A percentile compares a stretch with the other conserved stretches of the same genome.
phyloP scores from a whole-genome alignment of 805 yeast genomes.

The Barnettozyma wickerhamii region DNA sequence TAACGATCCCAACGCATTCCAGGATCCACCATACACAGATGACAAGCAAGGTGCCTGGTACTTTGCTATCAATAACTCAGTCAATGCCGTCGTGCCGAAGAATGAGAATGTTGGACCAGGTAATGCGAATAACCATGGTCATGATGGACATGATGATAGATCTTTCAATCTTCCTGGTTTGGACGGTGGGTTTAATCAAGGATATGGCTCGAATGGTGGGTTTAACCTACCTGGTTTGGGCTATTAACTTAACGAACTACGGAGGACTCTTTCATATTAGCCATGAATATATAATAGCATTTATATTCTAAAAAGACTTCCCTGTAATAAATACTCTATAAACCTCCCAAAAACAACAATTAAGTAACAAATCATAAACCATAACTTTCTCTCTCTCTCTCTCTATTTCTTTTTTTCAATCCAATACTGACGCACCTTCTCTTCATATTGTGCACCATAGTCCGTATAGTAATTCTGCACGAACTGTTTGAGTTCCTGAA shows the following conservation, averaged over 20 bases:
- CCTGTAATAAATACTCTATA: no score
- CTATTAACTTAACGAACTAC: no score
- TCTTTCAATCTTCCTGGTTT: constrained; percentile 17
- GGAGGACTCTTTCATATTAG: no score
- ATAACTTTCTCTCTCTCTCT: not conserved
- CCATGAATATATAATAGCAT: no score
- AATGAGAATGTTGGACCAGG: constrained; percentile 26
- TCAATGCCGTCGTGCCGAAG: constrained; percentile 30
- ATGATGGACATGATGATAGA: constrained; percentile 6
- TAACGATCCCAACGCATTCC: constrained; percentile 76
- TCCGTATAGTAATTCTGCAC: constrained; percentile 29
- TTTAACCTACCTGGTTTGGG: constrained; percentile 16
- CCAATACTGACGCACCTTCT: constrained; percentile 26
- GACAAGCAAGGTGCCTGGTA: constrained; percentile 57
- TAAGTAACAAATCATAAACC: not conserved
- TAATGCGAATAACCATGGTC: not conserved
- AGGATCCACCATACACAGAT: constrained; percentile 75
- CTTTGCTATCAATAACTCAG: constrained; percentile 36
- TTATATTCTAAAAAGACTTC: no score
- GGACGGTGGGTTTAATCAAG: constrained; percentile 11
- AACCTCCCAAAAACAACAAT: not conserved
- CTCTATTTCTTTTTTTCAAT: not conserved
- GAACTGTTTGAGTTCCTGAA: constrained; percentile 27
- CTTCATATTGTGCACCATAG: constrained; percentile 30
- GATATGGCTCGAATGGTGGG: constrained; percentile 5